Percentiles rank a stretch among this genome's conserved stretches.
Evolutionary conservation across 1,284 basidiomycete genomes (phyloP).

Genomic region (Fomitiporia mediterranea): DNA sequence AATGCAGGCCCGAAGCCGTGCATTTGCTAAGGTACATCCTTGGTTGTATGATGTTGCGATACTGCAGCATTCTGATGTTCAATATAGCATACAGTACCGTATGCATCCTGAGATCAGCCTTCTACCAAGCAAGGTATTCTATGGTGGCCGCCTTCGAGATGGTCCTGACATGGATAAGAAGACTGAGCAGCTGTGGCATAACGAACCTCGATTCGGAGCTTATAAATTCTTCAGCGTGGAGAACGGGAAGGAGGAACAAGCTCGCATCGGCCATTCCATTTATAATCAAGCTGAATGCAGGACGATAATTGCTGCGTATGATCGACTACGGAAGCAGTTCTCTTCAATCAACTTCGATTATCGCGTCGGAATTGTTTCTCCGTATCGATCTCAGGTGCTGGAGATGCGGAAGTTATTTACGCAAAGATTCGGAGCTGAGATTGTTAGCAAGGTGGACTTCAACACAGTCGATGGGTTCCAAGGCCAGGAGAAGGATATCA

Average conservation of each 20-base stretch:
- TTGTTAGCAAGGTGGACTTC: slow-evolving; percentile 81
- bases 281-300: slow-evolving; percentile 77
- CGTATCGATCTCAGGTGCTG: slow-evolving; percentile 90
- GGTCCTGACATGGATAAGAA: slow-evolving; percentile 86
- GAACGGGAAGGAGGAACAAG: slow-evolving; percentile 50
- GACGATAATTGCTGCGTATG: slow-evolving; percentile 78
- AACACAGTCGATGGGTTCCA: slow-evolving; percentile 99
- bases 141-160: slow-evolving; percentile 76
- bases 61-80: slow-evolving; percentile 18
- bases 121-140: slow-evolving; percentile 90
- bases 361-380: slow-evolving; percentile 87
- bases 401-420: slow-evolving; percentile 75
- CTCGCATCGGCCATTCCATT: slow-evolving; percentile 60
- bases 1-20: slow-evolving; percentile 71
- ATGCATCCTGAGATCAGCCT: slow-evolving; percentile 97
- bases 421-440: slow-evolving; percentile 67
- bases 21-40: slow-evolving; percentile 79
- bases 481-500: slow-evolving; percentile 95
- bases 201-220: slow-evolving; percentile 71
- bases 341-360: slow-evolving; percentile 62
- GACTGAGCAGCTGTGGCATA: slow-evolving; percentile 87
- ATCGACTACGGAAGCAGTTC: slow-evolving; percentile 68
- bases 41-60: neutral
- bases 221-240: slow-evolving; percentile 88
- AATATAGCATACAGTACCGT: slow-evolving; percentile 89